Base-by-base conservation (phyloP, 2,329 filamentous ascomycete species). In the Fusarium luffae region DNA sequence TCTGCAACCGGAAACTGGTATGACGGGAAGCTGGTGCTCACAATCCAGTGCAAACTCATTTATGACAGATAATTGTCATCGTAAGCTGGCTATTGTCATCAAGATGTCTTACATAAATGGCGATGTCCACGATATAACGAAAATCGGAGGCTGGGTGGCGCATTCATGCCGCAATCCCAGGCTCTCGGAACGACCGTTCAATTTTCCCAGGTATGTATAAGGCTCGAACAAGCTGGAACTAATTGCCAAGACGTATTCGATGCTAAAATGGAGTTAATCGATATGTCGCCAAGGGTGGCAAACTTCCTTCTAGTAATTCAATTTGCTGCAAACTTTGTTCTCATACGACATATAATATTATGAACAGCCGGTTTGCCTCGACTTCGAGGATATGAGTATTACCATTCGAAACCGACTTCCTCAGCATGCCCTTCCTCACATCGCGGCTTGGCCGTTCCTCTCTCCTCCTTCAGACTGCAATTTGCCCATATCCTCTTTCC, bases 341-440 rank as follows among this genome's bases (percentile, higher is more conserved):
- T 28, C 0, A 28, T 28, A 28, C 10, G 27, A 2, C 27, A 28
- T 28, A 12, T 11, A 12, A 28, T 28, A 27, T 27, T 27, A 27
- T 16, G 3, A 42, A 16, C 4, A 7, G 8, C n/a, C n/a, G n/a
- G n/a, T n/a, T n/a, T n/a, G n/a, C n/a, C n/a, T 7, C 23, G 6
- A 25, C 23, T 25, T 25, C 23, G n/a, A n/a, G n/a, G n/a, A n/a
- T 25, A 42, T 14, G 41, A 21, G 0, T 16, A 5, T 16, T 8
- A 23, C 21, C 30, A 16, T 19, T 13, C 18, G 3, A 27, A 7
- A 0, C n/a, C 12, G n/a, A n/a, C n/a, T n/a, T n/a, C n/a, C 3
- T 21, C 23, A 13, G 14, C 11, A 11, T 21, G 14, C 0, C 58
- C 28, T 4, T 19, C 23, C 10, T 61, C 19, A 13, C 58, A 61